These are phyloP conservation scores for Exserohilum rostratum DNA, from an alignment of 2,329 filamentous ascomycete species.

Conservation along the genomic window DNA sequence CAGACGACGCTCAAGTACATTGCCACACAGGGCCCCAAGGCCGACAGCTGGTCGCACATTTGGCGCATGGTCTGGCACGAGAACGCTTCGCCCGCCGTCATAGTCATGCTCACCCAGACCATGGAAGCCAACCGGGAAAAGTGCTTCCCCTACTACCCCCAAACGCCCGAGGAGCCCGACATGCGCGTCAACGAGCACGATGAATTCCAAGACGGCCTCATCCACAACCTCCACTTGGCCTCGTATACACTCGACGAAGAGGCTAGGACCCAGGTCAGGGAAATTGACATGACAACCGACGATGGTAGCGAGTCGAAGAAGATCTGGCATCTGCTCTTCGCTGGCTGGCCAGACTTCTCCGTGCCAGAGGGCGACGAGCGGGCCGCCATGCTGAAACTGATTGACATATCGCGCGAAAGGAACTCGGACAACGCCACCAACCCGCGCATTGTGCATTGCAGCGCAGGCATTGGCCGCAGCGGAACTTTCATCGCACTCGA, in stretches of 20 bases:
- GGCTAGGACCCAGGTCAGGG: slow-evolving; percentile 73
- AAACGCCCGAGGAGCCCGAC: slow-evolving; percentile 46
- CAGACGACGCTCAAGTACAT: slow-evolving; percentile 69
- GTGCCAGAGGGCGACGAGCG: slow-evolving; percentile 75
- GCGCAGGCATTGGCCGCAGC: slow-evolving; percentile 89
- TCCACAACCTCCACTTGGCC: slow-evolving; percentile 70
- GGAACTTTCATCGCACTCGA: slow-evolving; percentile 98
- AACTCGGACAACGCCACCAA: slow-evolving; percentile 58
- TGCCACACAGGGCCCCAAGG: slow-evolving; percentile 90
- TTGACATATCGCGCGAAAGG: slow-evolving; percentile 69
- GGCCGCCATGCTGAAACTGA: slow-evolving; percentile 70
- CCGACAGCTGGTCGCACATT: slow-evolving; percentile 76
- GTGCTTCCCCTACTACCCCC: slow-evolving; percentile 87
- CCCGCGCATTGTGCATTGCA: slow-evolving; percentile 74
- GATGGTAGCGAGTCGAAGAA: slow-evolving; percentile 62
- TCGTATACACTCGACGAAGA: slow-evolving; percentile 60
- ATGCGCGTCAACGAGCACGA: slow-evolving; percentile 66
- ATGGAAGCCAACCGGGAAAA: slow-evolving; percentile 79
- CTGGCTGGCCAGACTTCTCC: slow-evolving; percentile 87
- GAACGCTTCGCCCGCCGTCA: slow-evolving; percentile 70
- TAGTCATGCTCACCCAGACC: slow-evolving; percentile 94
- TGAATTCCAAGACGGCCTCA: slow-evolving; percentile 69
- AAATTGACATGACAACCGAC: slow-evolving; percentile 62
- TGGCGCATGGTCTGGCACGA: slow-evolving; percentile 97
- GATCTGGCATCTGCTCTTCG: slow-evolving; percentile 86